These are phyloP conservation scores for Aureobasidium lini DNA, from an alignment of 2,329 filamentous ascomycete genomes.

Conservation along the genomic window DNA sequence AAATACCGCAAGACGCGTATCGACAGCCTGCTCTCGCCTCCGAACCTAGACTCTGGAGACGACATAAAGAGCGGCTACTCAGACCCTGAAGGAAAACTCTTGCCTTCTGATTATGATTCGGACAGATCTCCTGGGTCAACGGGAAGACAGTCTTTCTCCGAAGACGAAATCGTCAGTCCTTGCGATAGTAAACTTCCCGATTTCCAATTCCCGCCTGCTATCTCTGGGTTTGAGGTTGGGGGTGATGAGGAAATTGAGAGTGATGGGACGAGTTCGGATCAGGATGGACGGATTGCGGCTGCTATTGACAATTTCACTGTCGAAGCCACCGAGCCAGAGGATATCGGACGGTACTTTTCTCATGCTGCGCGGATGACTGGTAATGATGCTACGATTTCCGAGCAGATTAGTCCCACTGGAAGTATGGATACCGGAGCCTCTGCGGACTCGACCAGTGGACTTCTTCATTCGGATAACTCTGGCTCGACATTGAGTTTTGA, in stretches of 20 bases:
- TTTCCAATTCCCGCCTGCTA: background rate
- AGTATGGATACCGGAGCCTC: background rate
- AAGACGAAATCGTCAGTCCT: background rate
- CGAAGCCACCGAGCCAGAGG: background rate
- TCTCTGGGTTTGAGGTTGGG: background rate
- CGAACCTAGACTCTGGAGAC: background rate
- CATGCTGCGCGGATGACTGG: background rate
- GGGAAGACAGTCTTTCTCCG: no score
- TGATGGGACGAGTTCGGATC: background rate
- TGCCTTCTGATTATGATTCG: background rate
- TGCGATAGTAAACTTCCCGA: background rate
- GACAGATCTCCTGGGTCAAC: background rate
- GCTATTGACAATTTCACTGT: background rate
- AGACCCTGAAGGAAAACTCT: background rate
- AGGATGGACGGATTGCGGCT: background rate
- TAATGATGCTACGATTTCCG: background rate
- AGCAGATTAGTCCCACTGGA: background rate
- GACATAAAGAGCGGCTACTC: background rate
- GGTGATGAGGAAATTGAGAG: background rate
- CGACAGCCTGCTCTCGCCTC: conserved; percentile 8
- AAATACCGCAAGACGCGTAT: background rate
- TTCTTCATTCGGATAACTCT: background rate
- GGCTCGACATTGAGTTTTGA: background rate
- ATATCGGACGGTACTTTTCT: background rate
- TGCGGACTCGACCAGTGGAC: background rate